Percentiles rank a stretch among this genome's conserved stretches.
Evolutionary conservation across 805 yeast genomes (phyloP).

Genomic region (Starmerella khaoyaiensis): DNA sequence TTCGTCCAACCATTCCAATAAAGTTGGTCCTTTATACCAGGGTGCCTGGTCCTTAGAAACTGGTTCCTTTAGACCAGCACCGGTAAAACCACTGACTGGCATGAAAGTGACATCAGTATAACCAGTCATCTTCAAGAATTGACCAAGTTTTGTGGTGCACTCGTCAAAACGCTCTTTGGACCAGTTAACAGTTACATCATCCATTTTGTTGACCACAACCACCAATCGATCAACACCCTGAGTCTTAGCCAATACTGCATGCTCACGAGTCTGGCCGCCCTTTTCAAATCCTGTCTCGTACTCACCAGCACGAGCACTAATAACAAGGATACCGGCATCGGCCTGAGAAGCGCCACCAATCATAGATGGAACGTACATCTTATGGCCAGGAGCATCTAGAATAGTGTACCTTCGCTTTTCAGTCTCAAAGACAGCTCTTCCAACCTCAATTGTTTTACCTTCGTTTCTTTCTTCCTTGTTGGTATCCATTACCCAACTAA

Average conservation of each 20-base stretch:
- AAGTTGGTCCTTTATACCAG: constrained; percentile 89
- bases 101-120: constrained; percentile 79
- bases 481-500: constrained; percentile 99
- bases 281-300: constrained; percentile 98
- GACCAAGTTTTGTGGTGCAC: constrained; percentile 71
- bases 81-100: constrained; percentile 98
- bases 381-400: constrained; percentile 98
- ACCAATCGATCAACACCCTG: constrained; percentile 93
- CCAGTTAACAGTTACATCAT: constrained; percentile 94
- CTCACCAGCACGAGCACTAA: constrained; percentile 97
- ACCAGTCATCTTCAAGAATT: constrained; percentile 68
- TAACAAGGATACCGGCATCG: constrained; percentile 93
- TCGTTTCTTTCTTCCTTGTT: constrained; percentile 97
- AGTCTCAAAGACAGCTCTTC: constrained; percentile 94
- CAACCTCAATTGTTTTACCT: constrained; percentile 98
- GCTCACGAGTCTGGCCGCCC: constrained; percentile 98
- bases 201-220: constrained; percentile 97
- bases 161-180: constrained; percentile 91
- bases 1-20: constrained; percentile 76
- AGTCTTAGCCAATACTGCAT: constrained; percentile 91
- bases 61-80: constrained; percentile 88
- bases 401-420: constrained; percentile 96
- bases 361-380: constrained; percentile 97
- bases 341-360: constrained; percentile 99
- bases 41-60: constrained; percentile 61